phyloP scores from a whole-genome alignment of 2,329 filamentous ascomycete species.

The Phialemoniopsis sp. region DNA sequence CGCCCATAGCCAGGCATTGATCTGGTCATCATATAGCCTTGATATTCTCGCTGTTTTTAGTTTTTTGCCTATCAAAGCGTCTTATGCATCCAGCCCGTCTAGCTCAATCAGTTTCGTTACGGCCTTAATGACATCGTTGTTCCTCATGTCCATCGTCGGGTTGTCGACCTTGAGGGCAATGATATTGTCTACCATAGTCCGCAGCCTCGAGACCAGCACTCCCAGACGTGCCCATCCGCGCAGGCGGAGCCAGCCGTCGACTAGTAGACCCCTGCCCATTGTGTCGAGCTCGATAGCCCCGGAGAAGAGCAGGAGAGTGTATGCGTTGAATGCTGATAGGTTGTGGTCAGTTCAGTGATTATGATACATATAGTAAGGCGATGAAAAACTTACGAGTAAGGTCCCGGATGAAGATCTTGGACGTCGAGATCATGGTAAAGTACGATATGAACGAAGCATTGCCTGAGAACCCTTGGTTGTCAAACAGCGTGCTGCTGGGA shows the following conservation, averaged over 20 bases:
- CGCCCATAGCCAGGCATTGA: too few relatives aligned
- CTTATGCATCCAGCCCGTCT: conserved; percentile 73
- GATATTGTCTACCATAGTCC: conserved; percentile 82
- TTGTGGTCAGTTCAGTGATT: too few relatives aligned
- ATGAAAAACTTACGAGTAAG: conserved; percentile 73
- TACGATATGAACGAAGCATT: conserved; percentile 79
- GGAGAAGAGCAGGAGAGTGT: conserved; percentile 82
- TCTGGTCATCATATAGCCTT: background rate
- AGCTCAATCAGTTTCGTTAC: conserved; percentile 82
- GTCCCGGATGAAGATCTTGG: conserved; percentile 88
- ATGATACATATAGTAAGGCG: too few relatives aligned
- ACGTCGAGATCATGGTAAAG: conserved; percentile 87
- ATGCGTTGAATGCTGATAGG: conserved; percentile 78
- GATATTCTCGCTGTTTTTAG: too few relatives aligned
- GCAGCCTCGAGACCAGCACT: conserved; percentile 76
- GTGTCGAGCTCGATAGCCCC: conserved; percentile 85
- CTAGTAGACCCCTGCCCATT: conserved; percentile 76
- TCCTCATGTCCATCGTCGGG: conserved; percentile 53
- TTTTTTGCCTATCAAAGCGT: too few relatives aligned
- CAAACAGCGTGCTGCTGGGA: conserved; percentile 82
- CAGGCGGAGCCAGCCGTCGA: conserved; percentile 85
- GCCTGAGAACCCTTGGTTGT: conserved; percentile 71
- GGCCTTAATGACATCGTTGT: conserved; percentile 67
- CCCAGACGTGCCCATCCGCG: conserved; percentile 94
- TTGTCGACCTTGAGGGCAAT: conserved; percentile 78